phyloP scores from a whole-genome alignment of 192 early-diverging fungal species.

The Obelidium mucronatum region DNA sequence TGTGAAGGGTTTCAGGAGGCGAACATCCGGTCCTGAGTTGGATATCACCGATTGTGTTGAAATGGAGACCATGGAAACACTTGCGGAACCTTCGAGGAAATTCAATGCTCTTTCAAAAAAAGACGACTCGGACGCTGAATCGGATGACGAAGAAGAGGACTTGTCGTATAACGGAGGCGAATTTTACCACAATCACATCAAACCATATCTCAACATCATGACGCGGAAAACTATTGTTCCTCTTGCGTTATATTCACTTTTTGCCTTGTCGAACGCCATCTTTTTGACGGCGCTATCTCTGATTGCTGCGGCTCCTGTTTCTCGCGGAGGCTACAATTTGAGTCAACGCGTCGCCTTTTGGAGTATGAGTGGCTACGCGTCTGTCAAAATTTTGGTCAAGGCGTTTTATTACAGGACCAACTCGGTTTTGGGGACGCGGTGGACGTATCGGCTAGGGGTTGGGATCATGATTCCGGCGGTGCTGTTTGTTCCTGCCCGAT shows the following conservation, averaged over 20 bases:
- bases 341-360: slow-evolving; percentile 34
- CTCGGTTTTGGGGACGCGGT: slow-evolving; percentile 37
- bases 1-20: background rate
- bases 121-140: background rate
- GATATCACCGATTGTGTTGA: slow-evolving; percentile 18
- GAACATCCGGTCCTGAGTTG: background rate
- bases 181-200: slow-evolving; percentile 10
- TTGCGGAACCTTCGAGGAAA: slow-evolving; percentile 4
- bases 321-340: slow-evolving; percentile 42
- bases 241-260: slow-evolving; percentile 38
- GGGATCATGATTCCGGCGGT: slow-evolving; percentile 42
- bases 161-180: background rate
- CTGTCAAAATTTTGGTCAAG: slow-evolving; percentile 46
- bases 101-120: background rate
- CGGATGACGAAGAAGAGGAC: background rate
- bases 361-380: slow-evolving; percentile 25
- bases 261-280: slow-evolving; percentile 41
- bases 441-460: slow-evolving; percentile 41
- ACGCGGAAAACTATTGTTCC: slow-evolving; percentile 35
- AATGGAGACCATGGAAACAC: slow-evolving; percentile 11
- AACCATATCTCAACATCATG: slow-evolving; percentile 39
- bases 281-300: slow-evolving; percentile 49
- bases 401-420: slow-evolving; percentile 45
- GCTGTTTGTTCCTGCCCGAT: slow-evolving; percentile 27
- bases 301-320: slow-evolving; percentile 38